Evolutionary conservation across 2,329 filamentous ascomycete species (phyloP).

Genomic region (Stagonosporopsis chrysanthemi): DNA sequence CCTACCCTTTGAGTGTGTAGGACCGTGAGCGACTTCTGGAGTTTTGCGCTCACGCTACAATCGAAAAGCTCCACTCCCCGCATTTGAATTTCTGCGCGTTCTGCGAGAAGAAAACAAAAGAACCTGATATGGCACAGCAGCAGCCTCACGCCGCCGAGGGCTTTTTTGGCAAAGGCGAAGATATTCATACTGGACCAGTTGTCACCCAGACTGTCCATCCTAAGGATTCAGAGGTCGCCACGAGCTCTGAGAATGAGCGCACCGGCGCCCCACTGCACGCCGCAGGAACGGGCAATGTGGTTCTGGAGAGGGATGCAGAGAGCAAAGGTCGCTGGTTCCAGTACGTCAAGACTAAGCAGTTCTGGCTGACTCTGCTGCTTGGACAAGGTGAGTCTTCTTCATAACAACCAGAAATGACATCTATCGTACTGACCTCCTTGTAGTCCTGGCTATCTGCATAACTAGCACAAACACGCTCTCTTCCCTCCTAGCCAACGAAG

Average conservation of each 20-base stretch:
- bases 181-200: slow-evolving; percentile 12
- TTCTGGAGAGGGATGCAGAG: slow-evolving; percentile 48
- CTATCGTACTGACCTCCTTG: not conserved
- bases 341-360: slow-evolving; percentile 84
- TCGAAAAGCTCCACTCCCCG: slow-evolving; percentile 45
- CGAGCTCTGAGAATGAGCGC: slow-evolving; percentile 42
- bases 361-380: slow-evolving; percentile 82
- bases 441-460: slow-evolving; percentile 73
- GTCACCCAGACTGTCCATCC: slow-evolving; percentile 31
- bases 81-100: not conserved
- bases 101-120: not conserved
- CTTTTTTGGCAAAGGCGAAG: slow-evolving; percentile 18
- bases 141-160: slow-evolving; percentile 29
- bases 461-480: slow-evolving; percentile 93
- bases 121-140: slow-evolving; percentile 19
- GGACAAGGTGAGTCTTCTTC: slow-evolving; percentile 61
- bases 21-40: slow-evolving; percentile 52
- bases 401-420: not conserved
- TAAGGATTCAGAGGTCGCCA: slow-evolving; percentile 30
- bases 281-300: slow-evolving; percentile 25
- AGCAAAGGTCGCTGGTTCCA: slow-evolving; percentile 61
- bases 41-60: slow-evolving; percentile 51
- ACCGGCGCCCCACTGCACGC: slow-evolving; percentile 11
- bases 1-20: slow-evolving; percentile 18
- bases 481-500: slow-evolving; percentile 70